A percentile compares a stretch with the other conserved stretches of the same genome.
These are phyloP conservation scores for Phialemonium atrogriseum DNA, from an alignment of 2,329 filamentous ascomycete species.

Conservation along the genomic window DNA sequence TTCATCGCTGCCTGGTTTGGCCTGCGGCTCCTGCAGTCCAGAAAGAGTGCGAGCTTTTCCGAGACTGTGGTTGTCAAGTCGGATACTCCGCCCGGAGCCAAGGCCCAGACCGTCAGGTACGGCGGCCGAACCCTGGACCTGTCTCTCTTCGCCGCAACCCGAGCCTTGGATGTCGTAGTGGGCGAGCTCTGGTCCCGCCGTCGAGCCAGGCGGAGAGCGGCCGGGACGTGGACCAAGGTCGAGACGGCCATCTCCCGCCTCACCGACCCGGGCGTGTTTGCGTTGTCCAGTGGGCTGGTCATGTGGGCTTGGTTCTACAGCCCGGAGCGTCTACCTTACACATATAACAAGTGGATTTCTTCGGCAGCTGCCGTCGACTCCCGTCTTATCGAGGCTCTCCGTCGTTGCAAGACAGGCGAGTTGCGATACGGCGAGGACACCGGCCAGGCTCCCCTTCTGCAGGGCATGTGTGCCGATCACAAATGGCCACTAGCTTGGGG, in stretches of 20 bases:
- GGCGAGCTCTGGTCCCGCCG: slow-evolving; percentile 55
- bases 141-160: slow-evolving; percentile 66
- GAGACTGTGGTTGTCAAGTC: slow-evolving; percentile 26
- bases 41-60: slow-evolving; percentile 34
- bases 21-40: slow-evolving; percentile 49
- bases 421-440: slow-evolving; percentile 69
- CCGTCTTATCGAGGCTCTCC: slow-evolving; percentile 67
- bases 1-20: slow-evolving; percentile 52
- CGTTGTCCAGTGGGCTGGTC: slow-evolving; percentile 61
- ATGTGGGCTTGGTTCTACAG: slow-evolving; percentile 89
- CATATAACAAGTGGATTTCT: slow-evolving; percentile 77
- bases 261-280: slow-evolving; percentile 64
- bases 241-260: slow-evolving; percentile 34
- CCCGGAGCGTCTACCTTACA: slow-evolving; percentile 59
- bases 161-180: slow-evolving; percentile 64
- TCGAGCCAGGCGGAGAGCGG: slow-evolving; percentile 33
- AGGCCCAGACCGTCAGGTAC: slow-evolving; percentile 19
- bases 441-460: slow-evolving; percentile 58
- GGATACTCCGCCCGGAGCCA: slow-evolving; percentile 15
- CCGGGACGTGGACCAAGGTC: slow-evolving; percentile 36
- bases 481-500: slow-evolving; percentile 61
- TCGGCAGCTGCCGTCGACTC: slow-evolving; percentile 67
- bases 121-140: slow-evolving; percentile 74
- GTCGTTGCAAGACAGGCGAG: slow-evolving; percentile 52
- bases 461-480: slow-evolving; percentile 65